phyloP scores from a whole-genome alignment of 441 rosid genomes.

The Gossypium schwendimanii region DNA sequence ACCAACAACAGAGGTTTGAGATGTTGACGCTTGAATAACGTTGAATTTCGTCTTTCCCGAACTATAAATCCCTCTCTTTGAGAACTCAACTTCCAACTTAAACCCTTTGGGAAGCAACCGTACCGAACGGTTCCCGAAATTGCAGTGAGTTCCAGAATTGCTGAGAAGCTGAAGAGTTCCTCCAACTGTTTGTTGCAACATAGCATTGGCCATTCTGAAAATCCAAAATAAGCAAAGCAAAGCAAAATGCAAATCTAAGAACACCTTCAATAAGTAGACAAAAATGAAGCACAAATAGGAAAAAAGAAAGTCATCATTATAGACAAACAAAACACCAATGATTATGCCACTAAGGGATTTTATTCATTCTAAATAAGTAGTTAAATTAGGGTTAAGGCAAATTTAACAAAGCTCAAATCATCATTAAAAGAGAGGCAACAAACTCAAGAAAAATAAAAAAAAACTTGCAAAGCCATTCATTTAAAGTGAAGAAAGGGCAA shows the following conservation, averaged over 20 bases:
- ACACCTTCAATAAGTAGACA: neutral
- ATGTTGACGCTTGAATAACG: constrained; percentile 42
- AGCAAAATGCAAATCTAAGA: neutral
- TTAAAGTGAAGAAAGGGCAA: neutral
- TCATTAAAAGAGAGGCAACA: neutral
- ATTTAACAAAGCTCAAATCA: neutral
- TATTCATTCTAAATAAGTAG: neutral
- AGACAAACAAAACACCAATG: neutral
- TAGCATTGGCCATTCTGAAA: constrained; percentile 54
- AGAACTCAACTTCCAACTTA: constrained; percentile 27
- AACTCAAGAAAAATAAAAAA: neutral
- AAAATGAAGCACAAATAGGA: neutral
- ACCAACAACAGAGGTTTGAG: constrained; percentile 46
- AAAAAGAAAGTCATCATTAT: neutral
- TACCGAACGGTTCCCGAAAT: constrained; percentile 23
- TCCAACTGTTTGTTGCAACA: constrained; percentile 38
- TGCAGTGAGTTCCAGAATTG: constrained; percentile 22
- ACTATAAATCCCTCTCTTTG: constrained; percentile 20
- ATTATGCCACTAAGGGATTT: neutral
- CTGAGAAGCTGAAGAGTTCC: constrained; percentile 31
- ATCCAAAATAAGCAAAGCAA: constrained; percentile 12
- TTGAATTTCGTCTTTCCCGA: constrained; percentile 26
- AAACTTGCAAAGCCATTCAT: too few relatives aligned
- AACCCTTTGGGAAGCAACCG: constrained; percentile 26
- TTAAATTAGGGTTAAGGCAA: neutral